Conservation (phyloP, 2,329 filamentous ascomycete species). For the Hypoxylon sp. region DNA sequence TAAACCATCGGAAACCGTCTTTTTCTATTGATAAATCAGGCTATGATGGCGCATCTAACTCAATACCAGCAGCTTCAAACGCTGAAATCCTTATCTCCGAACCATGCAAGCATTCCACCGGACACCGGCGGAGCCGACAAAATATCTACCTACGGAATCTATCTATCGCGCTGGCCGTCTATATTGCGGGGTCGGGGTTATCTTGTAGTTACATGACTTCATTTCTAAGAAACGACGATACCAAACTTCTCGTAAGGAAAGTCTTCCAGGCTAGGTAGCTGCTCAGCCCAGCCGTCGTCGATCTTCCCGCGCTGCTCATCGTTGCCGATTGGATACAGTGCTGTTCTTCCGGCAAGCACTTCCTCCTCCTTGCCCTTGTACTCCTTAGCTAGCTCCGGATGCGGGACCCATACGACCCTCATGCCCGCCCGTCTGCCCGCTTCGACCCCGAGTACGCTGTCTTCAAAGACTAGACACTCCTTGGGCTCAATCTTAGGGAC, state of each 20-base stretch:
- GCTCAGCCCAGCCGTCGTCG: slow-evolving; percentile 56
- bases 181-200: background rate
- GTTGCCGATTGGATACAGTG: slow-evolving; percentile 47
- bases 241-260: slow-evolving; percentile 56
- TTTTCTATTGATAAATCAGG: background rate
- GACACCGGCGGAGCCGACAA: slow-evolving; percentile 16
- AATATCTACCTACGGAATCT: background rate
- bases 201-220: background rate
- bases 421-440: slow-evolving; percentile 78
- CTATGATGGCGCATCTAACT: background rate
- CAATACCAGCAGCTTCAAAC: too few species aligned
- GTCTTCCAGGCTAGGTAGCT: slow-evolving; percentile 52
- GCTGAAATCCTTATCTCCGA: background rate
- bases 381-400: slow-evolving; percentile 64
- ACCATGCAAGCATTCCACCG: background rate
- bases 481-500: slow-evolving; percentile 66
- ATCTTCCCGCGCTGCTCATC: slow-evolving; percentile 52
- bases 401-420: slow-evolving; percentile 79
- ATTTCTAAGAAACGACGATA: slow-evolving; percentile 39
- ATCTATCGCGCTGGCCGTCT: background rate
- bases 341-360: slow-evolving; percentile 51
- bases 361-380: slow-evolving; percentile 50
- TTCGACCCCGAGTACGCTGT: slow-evolving; percentile 78
- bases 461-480: slow-evolving; percentile 81
- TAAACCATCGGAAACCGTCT: background rate